Conservation (phyloP, 441 rosid species). For the Macaranga tanarius region DNA sequence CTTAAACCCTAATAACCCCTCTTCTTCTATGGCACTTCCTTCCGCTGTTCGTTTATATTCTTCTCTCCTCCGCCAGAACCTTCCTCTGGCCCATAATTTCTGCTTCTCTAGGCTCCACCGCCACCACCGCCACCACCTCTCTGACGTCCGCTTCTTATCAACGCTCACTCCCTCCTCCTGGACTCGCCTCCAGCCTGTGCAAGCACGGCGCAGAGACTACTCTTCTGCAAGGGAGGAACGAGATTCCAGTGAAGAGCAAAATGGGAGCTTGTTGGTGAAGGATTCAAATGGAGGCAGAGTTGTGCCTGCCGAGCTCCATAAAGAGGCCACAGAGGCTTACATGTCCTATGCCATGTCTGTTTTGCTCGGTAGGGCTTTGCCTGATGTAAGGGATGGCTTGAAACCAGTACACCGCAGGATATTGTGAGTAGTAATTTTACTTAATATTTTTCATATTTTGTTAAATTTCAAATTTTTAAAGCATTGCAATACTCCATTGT, state of each 20-base stretch:
- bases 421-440: slow-evolving; percentile 42
- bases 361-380: slow-evolving; percentile 88
- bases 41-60: slow-evolving; percentile 65
- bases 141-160: slow-evolving; percentile 17
- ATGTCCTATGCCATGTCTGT: slow-evolving; percentile 92
- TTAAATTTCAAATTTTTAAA: background rate
- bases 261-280: slow-evolving; percentile 42
- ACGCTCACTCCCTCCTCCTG: background rate
- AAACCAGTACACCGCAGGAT: slow-evolving; percentile 94
- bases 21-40: slow-evolving; percentile 49
- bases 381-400: slow-evolving; percentile 87
- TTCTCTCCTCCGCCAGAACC: slow-evolving; percentile 39
- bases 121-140: slow-evolving; percentile 19
- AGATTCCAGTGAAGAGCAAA: slow-evolving; percentile 5
- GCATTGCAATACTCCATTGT: too few species aligned
- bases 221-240: background rate
- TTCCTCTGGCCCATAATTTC: slow-evolving; percentile 9
- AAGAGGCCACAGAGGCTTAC: slow-evolving; percentile 88
- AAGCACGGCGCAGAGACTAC: slow-evolving; percentile 7
- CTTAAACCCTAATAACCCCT: slow-evolving; percentile 18
- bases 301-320: slow-evolving; percentile 76
- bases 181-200: background rate
- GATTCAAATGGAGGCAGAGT: slow-evolving; percentile 34
- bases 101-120: slow-evolving; percentile 30
- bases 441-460: background rate